Conservation (phyloP, 257 asterid genomes). For the Fraxinus cuspidata region DNA sequence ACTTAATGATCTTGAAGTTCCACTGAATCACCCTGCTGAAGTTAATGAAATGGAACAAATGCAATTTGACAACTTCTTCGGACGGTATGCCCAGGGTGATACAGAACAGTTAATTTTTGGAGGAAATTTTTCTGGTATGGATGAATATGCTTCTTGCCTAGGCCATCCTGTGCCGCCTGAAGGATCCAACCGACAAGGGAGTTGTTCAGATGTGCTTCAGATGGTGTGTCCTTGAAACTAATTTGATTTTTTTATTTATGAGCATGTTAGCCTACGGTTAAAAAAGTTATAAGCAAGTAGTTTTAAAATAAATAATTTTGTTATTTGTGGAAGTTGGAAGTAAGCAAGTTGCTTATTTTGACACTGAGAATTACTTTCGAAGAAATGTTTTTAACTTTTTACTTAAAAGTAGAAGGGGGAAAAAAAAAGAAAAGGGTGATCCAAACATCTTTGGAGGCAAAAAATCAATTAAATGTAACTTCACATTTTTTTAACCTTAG, state of each 20-base stretch:
- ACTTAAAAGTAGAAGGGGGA: too few relatives aligned
- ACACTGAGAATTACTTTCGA: too few relatives aligned
- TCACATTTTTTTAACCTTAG: too few relatives aligned
- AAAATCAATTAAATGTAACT: too few relatives aligned
- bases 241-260: not conserved
- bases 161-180: conserved; percentile 8
- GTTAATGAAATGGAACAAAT: conserved; percentile 12
- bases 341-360: not conserved
- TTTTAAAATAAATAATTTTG: too few relatives aligned
- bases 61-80: not conserved
- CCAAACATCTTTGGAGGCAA: not conserved
- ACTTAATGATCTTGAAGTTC: conserved; percentile 35
- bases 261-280: not conserved
- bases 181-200: conserved; percentile 5
- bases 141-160: not conserved
- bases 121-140: conserved; percentile 14
- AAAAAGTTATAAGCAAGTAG: conserved; percentile 5
- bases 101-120: conserved; percentile 4
- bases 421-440: too few relatives aligned
- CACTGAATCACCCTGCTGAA: conserved; percentile 26
- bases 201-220: conserved; percentile 5
- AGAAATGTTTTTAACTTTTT: too few relatives aligned
- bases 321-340: not conserved
- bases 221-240: not conserved
- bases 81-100: not conserved